Evolutionary conservation across 148 eudicot species (phyloP), one percentile per base, ranked within the genome.

Genomic region (Pouteria glomerata): DNA sequence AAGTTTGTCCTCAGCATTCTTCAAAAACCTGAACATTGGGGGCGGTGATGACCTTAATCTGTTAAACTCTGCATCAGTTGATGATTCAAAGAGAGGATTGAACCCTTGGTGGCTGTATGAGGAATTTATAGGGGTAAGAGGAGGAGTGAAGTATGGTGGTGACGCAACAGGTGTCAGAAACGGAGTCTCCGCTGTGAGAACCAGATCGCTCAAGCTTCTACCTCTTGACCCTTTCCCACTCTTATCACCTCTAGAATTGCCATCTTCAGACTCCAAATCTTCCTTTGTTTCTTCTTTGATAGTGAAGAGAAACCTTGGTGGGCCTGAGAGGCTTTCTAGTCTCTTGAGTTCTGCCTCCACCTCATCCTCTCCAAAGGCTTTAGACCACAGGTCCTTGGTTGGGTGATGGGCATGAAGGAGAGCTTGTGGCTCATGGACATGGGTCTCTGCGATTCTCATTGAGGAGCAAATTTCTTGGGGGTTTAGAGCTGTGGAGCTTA

Each of bases 201-300:
- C 19, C 21, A 84, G 67, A 44, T 91, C 87, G 82, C 76, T 82
- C 48, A 87, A 77, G 71, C 86, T 82, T 66, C 82, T 90, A 37
- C 69, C 73, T 30, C 86, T 74, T 50, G 81, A 84, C 37, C 69
- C 82, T 57, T 66, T 66, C 29, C 72, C 48, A 62, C 79, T 37
- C 58, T 67, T 31, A 66, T 56, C 73, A 23, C 64, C 71, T 57
- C 69, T 65, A 21, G 45, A 68, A 16, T 76, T 74, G 39, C 81
- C 83, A 77, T 87, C 90, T 75, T 90, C 93, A 59, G 85, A 77
- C 33, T 87, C 97, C 76, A 91, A 79, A 72, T 91, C 97, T 31
- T 89, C 97, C 47, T 69, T 85, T 24, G 97, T 85, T 78, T 89
- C 97, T 69, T 91, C 97, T 19, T 80, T 81, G 34, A 91, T 91